Percentiles rank a stretch among this genome's conserved stretches.
Evolutionary conservation across 1,284 basidiomycete genomes (phyloP).

Genomic region (Thelephora terrestris): DNA sequence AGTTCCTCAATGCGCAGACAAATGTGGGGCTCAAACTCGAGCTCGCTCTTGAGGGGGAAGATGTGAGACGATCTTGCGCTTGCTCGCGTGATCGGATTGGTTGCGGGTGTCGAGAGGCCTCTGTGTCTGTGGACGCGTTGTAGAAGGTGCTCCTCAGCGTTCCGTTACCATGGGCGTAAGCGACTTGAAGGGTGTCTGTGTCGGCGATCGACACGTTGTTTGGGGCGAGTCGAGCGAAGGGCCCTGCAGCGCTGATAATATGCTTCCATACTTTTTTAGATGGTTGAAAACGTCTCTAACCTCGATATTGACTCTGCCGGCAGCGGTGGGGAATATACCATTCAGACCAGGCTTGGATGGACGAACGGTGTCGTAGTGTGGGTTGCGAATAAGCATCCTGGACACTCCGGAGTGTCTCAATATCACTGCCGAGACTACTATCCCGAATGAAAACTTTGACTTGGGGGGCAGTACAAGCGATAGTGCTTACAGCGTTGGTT

Average conservation of each 20-base stretch:
- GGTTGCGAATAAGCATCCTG: constrained; percentile 52
- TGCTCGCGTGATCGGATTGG: constrained; percentile 74
- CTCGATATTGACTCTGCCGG: too few species aligned
- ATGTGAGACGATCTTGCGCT: constrained; percentile 88
- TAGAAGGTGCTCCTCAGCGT: constrained; percentile 74
- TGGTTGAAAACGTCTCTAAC: too few species aligned
- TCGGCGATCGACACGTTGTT: constrained; percentile 81
- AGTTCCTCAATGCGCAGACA: constrained; percentile 51
- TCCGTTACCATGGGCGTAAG: constrained; percentile 76
- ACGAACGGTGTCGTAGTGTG: constrained; percentile 80
- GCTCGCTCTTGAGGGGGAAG: constrained; percentile 75
- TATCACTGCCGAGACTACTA: too few species aligned
- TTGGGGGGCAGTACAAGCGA: too few species aligned
- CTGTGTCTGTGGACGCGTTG: constrained; percentile 67
- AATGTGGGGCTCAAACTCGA: constrained; percentile 72
- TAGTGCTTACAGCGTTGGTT: too few species aligned
- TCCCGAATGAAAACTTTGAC: too few species aligned
- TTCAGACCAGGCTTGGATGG: constrained; percentile 79
- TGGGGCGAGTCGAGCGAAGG: constrained; percentile 78
- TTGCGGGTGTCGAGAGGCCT: constrained; percentile 83
- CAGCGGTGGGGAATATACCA: too few species aligned
- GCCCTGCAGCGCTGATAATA: too few species aligned
- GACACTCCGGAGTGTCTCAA: too few species aligned
- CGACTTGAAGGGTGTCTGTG: constrained; percentile 61
- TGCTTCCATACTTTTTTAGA: too few species aligned